These are phyloP conservation scores for Ascochyta rabiei DNA, from an alignment of 2,329 filamentous ascomycete genomes.

Conservation along the genomic window DNA sequence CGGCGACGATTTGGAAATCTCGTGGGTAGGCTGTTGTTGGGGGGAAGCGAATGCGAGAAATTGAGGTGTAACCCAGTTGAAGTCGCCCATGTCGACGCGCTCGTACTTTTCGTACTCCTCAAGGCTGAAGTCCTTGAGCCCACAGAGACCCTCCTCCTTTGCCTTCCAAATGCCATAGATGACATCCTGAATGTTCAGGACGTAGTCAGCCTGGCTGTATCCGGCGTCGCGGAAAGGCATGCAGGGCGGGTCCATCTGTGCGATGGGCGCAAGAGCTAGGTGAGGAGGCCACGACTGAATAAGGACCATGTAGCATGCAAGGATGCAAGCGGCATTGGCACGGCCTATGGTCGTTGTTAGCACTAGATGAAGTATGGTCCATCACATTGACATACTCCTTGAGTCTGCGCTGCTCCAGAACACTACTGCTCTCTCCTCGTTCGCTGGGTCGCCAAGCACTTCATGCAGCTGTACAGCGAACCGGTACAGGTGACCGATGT, in stretches of 20 bases:
- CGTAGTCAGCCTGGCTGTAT: constrained; percentile 97
- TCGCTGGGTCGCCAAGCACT: constrained; percentile 87
- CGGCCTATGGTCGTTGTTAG: constrained; percentile 63
- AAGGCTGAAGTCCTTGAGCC: constrained; percentile 90
- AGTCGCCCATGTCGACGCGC: constrained; percentile 96
- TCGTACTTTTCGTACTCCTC: constrained; percentile 98
- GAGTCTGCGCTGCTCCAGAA: constrained; percentile 96
- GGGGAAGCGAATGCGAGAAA: constrained; percentile 98
- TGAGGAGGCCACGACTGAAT: constrained; percentile 98
- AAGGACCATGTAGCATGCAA: constrained; percentile 98
- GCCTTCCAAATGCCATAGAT: constrained; percentile 99
- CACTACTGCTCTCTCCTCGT: constrained; percentile 86
- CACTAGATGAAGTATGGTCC: not conserved
- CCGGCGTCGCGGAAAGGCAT: constrained; percentile 99
- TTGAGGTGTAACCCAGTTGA: constrained; percentile 97
- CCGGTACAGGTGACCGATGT: constrained; percentile 95
- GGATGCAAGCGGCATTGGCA: constrained; percentile 90
- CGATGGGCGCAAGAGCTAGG: constrained; percentile 90
- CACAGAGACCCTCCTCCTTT: constrained; percentile 92
- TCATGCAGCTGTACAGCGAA: constrained; percentile 97
- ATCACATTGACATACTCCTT: constrained; percentile 68
- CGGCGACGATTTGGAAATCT: constrained; percentile 74
- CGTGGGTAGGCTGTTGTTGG: constrained; percentile 76
- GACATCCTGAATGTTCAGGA: constrained; percentile 93
- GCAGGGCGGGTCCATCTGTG: constrained; percentile 93